Evolutionary conservation across 1,284 basidiomycete genomes (phyloP).

Genomic region (Exobasidium cylindrosporum): DNA sequence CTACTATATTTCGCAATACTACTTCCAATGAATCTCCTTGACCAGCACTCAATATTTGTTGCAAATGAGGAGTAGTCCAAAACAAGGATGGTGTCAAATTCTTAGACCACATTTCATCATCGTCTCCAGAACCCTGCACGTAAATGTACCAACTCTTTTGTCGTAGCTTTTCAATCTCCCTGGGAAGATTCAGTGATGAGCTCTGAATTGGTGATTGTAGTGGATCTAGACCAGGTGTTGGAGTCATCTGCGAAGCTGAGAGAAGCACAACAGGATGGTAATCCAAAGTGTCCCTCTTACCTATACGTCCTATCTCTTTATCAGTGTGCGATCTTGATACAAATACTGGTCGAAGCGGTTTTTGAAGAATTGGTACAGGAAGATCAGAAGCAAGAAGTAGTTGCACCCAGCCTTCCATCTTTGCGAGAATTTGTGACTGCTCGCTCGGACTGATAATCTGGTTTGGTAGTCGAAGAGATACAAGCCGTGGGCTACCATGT

Average conservation of each 20-base stretch:
- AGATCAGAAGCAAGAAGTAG: conserved; percentile 61
- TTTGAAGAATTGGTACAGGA: conserved; percentile 54
- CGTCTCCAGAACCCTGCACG: conserved; percentile 83
- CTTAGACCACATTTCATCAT: conserved; percentile 80
- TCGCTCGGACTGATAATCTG: conserved; percentile 59
- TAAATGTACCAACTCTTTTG: conserved; percentile 62
- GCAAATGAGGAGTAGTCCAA: conserved; percentile 65
- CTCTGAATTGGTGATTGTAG: not conserved
- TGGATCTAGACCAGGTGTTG: conserved; percentile 8
- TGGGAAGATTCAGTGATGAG: not conserved
- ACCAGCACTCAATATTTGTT: conserved; percentile 56
- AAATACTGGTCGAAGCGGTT: conserved; percentile 68
- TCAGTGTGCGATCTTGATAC: conserved; percentile 48
- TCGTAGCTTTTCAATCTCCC: not conserved
- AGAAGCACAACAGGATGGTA: conserved; percentile 12
- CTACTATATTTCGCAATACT: not conserved
- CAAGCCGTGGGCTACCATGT: conserved; percentile 49
- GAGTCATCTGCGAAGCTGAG: conserved; percentile 12
- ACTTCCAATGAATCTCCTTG: not conserved
- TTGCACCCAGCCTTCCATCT: conserved; percentile 67
- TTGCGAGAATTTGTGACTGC: conserved; percentile 67
- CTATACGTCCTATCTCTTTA: not conserved
- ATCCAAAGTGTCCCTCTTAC: not conserved
- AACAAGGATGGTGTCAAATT: conserved; percentile 72
- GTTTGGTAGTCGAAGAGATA: not conserved